Conservation (phyloP, 2,329 filamentous ascomycete genomes). For the Amauroascus verrucosus region DNA sequence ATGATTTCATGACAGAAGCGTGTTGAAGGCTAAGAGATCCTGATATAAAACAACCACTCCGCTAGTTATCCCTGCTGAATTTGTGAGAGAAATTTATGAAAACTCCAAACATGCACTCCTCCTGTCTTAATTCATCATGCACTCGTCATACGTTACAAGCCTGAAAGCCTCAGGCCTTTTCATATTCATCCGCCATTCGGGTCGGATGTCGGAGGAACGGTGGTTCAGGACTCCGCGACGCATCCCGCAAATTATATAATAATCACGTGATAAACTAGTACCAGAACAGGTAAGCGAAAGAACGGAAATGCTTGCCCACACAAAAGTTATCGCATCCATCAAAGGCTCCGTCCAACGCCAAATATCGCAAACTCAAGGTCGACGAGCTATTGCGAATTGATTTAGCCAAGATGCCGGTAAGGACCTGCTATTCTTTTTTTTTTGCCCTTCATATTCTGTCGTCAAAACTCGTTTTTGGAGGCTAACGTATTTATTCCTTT, state of each 20-base stretch:
- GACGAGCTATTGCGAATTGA: slow-evolving; percentile 17
- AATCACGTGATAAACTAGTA: background rate
- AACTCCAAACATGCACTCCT: too few relatives aligned
- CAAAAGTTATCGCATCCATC: slow-evolving; percentile 29
- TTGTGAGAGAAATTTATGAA: too few relatives aligned
- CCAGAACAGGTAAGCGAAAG: slow-evolving; percentile 19
- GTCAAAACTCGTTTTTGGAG: background rate
- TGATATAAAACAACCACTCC: too few relatives aligned
- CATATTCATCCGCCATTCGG: too few relatives aligned
- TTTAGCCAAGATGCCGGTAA: slow-evolving; percentile 49
- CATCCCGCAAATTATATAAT: background rate
- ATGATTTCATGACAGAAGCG: too few relatives aligned
- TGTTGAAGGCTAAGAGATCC: too few relatives aligned
- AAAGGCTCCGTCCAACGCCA: slow-evolving; percentile 18
- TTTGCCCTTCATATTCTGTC: slow-evolving; percentile 9
- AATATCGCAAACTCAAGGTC: slow-evolving; percentile 11
- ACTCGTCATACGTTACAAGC: too few relatives aligned
- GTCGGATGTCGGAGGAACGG: background rate
- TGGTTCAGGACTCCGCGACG: background rate
- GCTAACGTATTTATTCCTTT: slow-evolving; percentile 4
- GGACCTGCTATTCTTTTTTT: slow-evolving; percentile 20
- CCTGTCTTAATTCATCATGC: too few relatives aligned
- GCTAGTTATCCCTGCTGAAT: too few relatives aligned
- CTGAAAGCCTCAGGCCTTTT: too few relatives aligned
- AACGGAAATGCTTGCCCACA: slow-evolving; percentile 27